Base-by-base conservation (phyloP, 129 eudicot species). In the Glebionis coronaria region DNA sequence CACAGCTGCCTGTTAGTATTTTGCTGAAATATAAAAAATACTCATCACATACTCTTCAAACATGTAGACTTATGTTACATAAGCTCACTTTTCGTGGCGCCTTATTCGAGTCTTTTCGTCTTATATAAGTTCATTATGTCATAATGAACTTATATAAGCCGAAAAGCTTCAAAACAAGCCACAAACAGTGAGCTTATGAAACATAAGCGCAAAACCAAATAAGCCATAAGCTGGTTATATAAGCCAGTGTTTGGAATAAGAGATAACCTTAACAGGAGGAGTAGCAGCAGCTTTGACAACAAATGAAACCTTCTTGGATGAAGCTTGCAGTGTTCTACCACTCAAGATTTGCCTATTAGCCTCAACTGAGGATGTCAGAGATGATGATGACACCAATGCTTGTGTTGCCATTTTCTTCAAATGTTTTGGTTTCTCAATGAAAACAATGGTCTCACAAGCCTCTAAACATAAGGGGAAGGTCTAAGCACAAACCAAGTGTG, bases 201-300 rank as follows among this genome's bases (percentile, higher is more conserved):
- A n/a, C n/a, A n/a, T n/a, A n/a, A n/a, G n/a, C n/a, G n/a, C n/a
- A n/a, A n/a, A n/a, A n/a, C n/a, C n/a, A n/a, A n/a, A n/a, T n/a
- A n/a, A n/a, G n/a, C n/a, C n/a, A n/a, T n/a, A n/a, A n/a, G n/a
- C n/a, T n/a, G n/a, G n/a, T n/a, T n/a, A n/a, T n/a, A n/a, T n/a
- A n/a, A n/a, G n/a, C n/a, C n/a, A n/a, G n/a, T n/a, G n/a, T 35
- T 35, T 35, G 10, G 42, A 0, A 6, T 35, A 12, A 59, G 19
- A 59, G 2, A 25, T 13, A 44, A 91, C 98, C 96, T 91, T 88
- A 65, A 82, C 96, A 66, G 98, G 97, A 31, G 97, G 97, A 70
- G 90, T 80, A 52, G 97, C 65, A 61, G 92, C 75, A 60, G 97
- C 93, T 70, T 74, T 78, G 6, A 91, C 93, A 65, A 81, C 72